These are phyloP conservation scores for Gigaspora rosea DNA, from an alignment of 192 early-diverging fungal genomes.

Conservation along the genomic window DNA sequence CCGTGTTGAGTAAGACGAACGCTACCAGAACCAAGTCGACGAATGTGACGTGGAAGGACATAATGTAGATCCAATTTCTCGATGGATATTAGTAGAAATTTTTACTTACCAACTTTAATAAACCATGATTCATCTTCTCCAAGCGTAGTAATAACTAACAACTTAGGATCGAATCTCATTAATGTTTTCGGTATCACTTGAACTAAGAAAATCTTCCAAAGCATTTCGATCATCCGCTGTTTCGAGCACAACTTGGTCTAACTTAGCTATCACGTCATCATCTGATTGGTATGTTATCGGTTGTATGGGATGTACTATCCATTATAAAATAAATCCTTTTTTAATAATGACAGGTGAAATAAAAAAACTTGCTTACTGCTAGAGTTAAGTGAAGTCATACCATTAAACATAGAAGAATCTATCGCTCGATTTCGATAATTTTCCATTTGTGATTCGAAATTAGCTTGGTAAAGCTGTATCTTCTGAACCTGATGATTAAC, in stretches of 20 bases:
- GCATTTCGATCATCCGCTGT: slow-evolving; percentile 29
- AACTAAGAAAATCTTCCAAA: slow-evolving; percentile 28
- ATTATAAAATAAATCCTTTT: neutral
- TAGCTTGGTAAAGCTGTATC: slow-evolving; percentile 12
- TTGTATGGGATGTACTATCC: neutral
- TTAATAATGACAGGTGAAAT: neutral
- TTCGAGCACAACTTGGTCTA: slow-evolving; percentile 25
- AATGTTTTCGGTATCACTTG: slow-evolving; percentile 20
- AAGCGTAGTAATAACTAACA: no score
- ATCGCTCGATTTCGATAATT: slow-evolving; percentile 14
- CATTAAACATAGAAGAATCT: neutral
- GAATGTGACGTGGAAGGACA: no score
- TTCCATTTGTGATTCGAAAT: slow-evolving; percentile 33
- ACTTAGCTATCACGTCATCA: slow-evolving; percentile 11
- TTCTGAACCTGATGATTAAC: slow-evolving; percentile 9
- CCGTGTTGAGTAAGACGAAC: no score
- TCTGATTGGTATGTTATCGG: neutral
- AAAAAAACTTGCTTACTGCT: neutral
- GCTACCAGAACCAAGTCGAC: no score
- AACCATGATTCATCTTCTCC: no score
- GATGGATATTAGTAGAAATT: no score
- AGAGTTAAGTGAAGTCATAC: neutral
- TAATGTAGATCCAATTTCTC: no score
- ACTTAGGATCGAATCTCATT: neutral
- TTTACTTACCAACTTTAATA: no score